Conservation (phyloP, 352 stramenopile genomes). For the Pythium pectinolyticum region DNA sequence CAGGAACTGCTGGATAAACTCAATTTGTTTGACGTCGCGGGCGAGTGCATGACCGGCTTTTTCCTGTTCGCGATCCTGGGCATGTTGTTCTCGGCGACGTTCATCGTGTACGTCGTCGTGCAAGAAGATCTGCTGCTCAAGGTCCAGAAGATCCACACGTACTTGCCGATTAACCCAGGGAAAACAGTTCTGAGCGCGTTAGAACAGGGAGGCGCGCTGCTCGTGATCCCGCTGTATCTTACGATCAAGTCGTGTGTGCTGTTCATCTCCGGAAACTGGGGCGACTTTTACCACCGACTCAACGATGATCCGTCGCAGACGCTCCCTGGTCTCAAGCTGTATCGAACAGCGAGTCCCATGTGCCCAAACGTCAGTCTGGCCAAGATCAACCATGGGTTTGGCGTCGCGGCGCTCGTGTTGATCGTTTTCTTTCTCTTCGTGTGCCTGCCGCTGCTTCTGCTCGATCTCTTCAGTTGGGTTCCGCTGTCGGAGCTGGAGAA, state of each 20-base stretch:
- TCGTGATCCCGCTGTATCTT: slow-evolving; percentile 57
- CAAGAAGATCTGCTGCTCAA: slow-evolving; percentile 60
- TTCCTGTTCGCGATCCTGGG: slow-evolving; percentile 33
- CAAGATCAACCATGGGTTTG: slow-evolving; percentile 42
- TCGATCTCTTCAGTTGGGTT: slow-evolving; percentile 63
- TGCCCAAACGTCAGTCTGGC: slow-evolving; percentile 30
- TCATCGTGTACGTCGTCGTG: slow-evolving; percentile 57
- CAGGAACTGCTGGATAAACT: slow-evolving; percentile 36
- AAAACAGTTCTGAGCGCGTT: slow-evolving; percentile 34
- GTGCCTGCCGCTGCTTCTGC: slow-evolving; percentile 49
- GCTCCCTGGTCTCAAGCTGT: slow-evolving; percentile 28
- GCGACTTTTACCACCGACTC: slow-evolving; percentile 31
- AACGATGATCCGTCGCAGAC: slow-evolving; percentile 15
- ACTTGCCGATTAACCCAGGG: slow-evolving; percentile 38
- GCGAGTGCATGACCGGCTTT: slow-evolving; percentile 45
- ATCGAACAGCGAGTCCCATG: neutral
- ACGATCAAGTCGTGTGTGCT: slow-evolving; percentile 61
- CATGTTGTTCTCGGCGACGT: slow-evolving; percentile 40
- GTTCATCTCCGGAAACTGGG: slow-evolving; percentile 50
- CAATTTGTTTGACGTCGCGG: slow-evolving; percentile 29
- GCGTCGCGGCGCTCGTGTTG: slow-evolving; percentile 37
- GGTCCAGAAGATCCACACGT: slow-evolving; percentile 52
- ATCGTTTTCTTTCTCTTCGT: slow-evolving; percentile 53
- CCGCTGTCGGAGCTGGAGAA: slow-evolving; percentile 45
- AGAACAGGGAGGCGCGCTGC: slow-evolving; percentile 46